A percentile compares a stretch with the other conserved stretches of the same genome.
Evolutionary conservation across 805 yeast genomes (phyloP).

Genomic region (Saccharomycopsis sp.): DNA sequence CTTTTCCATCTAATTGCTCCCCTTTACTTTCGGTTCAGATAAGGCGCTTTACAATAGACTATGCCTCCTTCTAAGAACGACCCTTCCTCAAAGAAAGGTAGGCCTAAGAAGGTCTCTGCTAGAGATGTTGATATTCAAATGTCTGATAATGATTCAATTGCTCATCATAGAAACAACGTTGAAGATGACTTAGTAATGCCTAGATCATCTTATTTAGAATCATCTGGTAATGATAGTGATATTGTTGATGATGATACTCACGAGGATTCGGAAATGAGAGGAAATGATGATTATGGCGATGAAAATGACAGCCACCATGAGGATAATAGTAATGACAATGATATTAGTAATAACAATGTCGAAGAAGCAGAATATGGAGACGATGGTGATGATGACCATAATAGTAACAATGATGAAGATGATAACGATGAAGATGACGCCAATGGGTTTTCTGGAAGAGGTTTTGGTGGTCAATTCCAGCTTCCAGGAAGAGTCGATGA

Average conservation of each 20-base stretch:
- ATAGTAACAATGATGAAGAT: constrained; percentile 6
- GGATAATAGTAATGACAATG: constrained; percentile 2
- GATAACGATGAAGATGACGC: constrained; percentile 19
- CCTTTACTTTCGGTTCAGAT: too few relatives aligned
- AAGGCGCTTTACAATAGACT: too few relatives aligned
- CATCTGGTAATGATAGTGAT: not conserved
- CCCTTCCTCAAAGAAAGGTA: too few relatives aligned
- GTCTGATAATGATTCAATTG: not conserved
- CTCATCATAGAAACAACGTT: not conserved
- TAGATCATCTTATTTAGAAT: not conserved
- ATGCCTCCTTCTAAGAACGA: too few relatives aligned
- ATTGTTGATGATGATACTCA: constrained; percentile 9
- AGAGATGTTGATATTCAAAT: not conserved
- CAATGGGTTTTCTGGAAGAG: constrained; percentile 18
- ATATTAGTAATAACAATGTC: constrained; percentile 18
- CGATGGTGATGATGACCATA: constrained; percentile 21
- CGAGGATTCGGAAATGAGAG: not conserved
- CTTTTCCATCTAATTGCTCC: too few relatives aligned
- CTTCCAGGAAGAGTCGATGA: not conserved
- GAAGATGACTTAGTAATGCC: too few relatives aligned
- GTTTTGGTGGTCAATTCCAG: not conserved
- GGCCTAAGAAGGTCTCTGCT: too few relatives aligned
- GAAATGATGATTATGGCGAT: not conserved
- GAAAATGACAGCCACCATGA: not conserved
- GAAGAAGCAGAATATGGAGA: constrained; percentile 22